Evolutionary conservation across 192 early-diverging fungal species (phyloP), one percentile per base, ranked within the genome.

Genomic region (Podochytrium sp.): DNA sequence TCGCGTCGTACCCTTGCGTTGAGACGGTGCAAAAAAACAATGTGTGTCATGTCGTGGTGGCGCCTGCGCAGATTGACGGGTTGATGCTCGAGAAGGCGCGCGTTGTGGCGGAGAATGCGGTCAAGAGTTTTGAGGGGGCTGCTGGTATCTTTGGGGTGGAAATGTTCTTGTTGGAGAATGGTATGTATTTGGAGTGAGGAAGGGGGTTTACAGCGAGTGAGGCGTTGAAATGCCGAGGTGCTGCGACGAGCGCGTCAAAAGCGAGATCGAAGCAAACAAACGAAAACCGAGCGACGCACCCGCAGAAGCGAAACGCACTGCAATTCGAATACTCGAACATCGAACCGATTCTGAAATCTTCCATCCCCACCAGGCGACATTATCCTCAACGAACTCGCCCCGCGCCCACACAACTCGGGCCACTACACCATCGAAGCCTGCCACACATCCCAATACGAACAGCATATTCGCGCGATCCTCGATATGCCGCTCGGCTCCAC

Each of bases 381-480:
- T 58, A 78, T 94, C 25, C 81, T 99, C 74, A 99, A 99, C 79
- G 98, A 99, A 82, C 96, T 99, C 73, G 98, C 98, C 16, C 98
- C 98, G 40, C 91, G 98, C 6, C 96, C 98, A 29, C 98, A 99
- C 84, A 99, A 99, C 83, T 97, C 96, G 61, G 98, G 98, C 76
- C 98, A 99, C 78, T 98, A 98, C 78, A 98, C 98, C 7, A 97
- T 94, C 72, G 98, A 99, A 74, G 96, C 96, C 0, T 98, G 95
- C 78, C 82, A 93, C 74, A 99, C 98, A 12, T 97, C 95, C 35
- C 98, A 99, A 81, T 99, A 92, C 76, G 98, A 99, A 75, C 92
- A 94, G 60, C 90, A 94, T 75, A 77, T 99, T 65, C 92, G 96
- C 32, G 93, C 93, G 33, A 93, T 99, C 39, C 85, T 95, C 4